Percentiles rank a stretch among this genome's conserved stretches.
Conservation (phyloP, 208 protist species). For the Trichomonas gallinae region DNA sequence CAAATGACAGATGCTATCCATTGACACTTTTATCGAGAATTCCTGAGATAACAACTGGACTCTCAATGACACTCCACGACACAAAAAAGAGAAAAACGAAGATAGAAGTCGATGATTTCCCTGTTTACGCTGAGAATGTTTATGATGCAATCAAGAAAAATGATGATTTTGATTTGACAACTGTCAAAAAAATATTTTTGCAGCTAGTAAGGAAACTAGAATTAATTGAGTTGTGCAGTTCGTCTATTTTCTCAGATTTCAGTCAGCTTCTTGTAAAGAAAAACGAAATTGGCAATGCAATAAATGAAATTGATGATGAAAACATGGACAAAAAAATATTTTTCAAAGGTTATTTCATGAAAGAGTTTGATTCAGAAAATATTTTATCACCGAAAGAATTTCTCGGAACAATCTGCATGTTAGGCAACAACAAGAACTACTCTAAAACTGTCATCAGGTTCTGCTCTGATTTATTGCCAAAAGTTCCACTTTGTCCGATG, state of each 20-base stretch:
- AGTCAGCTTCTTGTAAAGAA: not conserved
- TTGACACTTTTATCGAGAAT: not conserved
- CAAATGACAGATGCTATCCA: not conserved
- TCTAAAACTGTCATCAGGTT: not conserved
- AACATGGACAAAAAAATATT: not conserved
- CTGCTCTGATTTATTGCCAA: not conserved
- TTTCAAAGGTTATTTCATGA: not conserved
- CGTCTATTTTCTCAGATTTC: not conserved
- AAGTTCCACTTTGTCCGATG: not conserved
- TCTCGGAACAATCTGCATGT: not conserved
- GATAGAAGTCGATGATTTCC: not conserved
- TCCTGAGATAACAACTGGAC: not conserved
- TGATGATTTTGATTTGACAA: not conserved
- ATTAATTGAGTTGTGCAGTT: not conserved
- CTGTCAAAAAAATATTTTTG: not conserved
- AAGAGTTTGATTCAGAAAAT: not conserved
- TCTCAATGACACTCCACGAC: not conserved
- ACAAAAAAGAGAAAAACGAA: not conserved
- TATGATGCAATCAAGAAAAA: not conserved
- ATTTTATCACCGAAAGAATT: not conserved
- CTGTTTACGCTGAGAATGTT: not conserved
- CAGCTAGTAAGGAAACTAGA: not conserved
- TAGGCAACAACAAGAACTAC: not conserved
- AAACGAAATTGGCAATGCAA: not conserved
- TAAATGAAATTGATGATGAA: not conserved